Percentiles rank a stretch among this genome's conserved stretches.
Conservation (phyloP, 2,329 filamentous ascomycete species). For the Orbilia oligospora region DNA sequence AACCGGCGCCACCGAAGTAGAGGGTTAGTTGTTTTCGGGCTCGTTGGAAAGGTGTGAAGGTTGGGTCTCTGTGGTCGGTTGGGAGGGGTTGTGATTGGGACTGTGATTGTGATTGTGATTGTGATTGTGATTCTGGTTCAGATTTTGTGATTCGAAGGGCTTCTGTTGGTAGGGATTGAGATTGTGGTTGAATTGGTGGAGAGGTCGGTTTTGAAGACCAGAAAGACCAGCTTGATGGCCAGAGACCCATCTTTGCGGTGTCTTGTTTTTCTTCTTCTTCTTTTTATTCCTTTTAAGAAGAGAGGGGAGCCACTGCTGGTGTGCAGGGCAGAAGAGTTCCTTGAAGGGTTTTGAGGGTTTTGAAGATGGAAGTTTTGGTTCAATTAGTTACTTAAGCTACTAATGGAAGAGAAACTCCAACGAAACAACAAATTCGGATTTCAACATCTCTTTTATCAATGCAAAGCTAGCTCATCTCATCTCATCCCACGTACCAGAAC, state of each 20-base stretch:
- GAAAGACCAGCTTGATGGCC: slow-evolving; percentile 47
- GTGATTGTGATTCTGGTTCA: slow-evolving; percentile 19
- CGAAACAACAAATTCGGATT: neutral
- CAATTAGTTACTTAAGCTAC: too few species aligned
- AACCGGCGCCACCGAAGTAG: slow-evolving; percentile 81
- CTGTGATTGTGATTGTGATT: slow-evolving; percentile 23
- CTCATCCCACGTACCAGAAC: too few species aligned
- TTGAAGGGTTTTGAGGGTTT: neutral
- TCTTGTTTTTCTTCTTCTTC: neutral
- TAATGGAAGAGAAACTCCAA: neutral
- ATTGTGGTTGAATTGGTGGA: neutral
- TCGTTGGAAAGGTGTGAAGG: slow-evolving; percentile 67
- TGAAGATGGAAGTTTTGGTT: neutral
- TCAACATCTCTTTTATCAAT: neutral
- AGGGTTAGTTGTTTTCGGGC: slow-evolving; percentile 76
- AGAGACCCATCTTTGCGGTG: slow-evolving; percentile 45
- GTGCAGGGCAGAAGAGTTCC: neutral
- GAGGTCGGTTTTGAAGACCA: slow-evolving; percentile 36
- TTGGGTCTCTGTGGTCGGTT: slow-evolving; percentile 43
- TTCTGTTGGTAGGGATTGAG: neutral
- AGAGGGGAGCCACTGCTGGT: neutral
- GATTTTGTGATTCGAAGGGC: slow-evolving; percentile 11
- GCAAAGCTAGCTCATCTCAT: too few species aligned
- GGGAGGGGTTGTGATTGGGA: slow-evolving; percentile 1
- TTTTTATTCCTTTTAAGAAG: too few species aligned